A percentile compares a stretch with the other conserved stretches of the same genome.
Conservation (phyloP, 2,329 filamentous ascomycete species). For the Colletotrichum sp. region DNA sequence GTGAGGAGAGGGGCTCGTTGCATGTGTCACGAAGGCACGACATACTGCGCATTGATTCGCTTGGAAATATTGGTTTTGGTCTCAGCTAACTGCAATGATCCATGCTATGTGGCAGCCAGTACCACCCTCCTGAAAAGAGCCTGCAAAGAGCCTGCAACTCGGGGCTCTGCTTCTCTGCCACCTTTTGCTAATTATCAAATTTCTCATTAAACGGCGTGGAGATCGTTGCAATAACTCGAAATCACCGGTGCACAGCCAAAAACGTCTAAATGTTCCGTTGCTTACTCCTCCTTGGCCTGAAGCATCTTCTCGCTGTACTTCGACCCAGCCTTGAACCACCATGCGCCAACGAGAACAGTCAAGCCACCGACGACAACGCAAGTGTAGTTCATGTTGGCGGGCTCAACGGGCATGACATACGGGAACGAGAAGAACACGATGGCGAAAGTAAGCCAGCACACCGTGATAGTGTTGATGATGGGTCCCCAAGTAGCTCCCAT, state of each 20-base stretch:
- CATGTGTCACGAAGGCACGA: not conserved
- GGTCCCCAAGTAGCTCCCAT: slow-evolving; percentile 36
- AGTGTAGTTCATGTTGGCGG: slow-evolving; percentile 53
- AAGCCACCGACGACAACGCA: slow-evolving; percentile 48
- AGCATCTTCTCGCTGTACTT: slow-evolving; percentile 42
- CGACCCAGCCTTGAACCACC: slow-evolving; percentile 48
- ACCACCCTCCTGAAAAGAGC: not conserved
- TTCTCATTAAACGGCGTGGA: not conserved
- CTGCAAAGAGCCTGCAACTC: not conserved
- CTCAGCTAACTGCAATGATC: not conserved
- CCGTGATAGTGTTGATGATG: slow-evolving; percentile 38
- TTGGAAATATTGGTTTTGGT: not conserved
- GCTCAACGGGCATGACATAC: slow-evolving; percentile 41
- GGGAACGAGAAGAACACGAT: slow-evolving; percentile 51
- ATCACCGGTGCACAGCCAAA: not conserved
- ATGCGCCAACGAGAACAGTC: slow-evolving; percentile 38
- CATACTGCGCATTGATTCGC: not conserved
- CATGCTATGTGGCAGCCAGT: not conserved
- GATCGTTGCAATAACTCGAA: not conserved
- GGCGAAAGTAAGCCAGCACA: slow-evolving; percentile 43
- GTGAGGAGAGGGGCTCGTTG: not conserved
- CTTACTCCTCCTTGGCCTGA: slow-evolving; percentile 34
- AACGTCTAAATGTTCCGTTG: not conserved
- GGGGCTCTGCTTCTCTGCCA: not conserved
- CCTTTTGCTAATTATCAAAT: not conserved